These are phyloP conservation scores for Ajuga chamaepitys DNA, from an alignment of 257 asterid genomes.

Conservation along the genomic window DNA sequence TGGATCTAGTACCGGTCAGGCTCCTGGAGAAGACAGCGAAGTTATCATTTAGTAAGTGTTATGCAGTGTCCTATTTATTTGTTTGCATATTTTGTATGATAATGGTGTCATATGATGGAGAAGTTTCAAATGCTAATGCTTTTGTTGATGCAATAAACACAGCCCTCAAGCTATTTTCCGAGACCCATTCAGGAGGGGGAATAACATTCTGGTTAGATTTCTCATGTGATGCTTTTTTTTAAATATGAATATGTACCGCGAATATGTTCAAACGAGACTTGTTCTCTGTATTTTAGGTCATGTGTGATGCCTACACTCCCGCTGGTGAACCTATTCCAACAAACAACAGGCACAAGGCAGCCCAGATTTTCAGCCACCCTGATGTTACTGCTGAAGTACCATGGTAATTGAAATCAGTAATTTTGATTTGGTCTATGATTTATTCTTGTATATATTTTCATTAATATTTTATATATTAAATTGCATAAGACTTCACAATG, in stretches of 20 bases:
- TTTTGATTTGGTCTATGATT: not conserved
- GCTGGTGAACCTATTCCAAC: constrained; percentile 90
- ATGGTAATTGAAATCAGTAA: constrained; percentile 34
- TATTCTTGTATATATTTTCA: no score
- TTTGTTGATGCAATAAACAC: constrained; percentile 11
- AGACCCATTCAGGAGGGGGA: constrained; percentile 88
- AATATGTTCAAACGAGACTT: not conserved
- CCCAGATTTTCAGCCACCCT: constrained; percentile 70
- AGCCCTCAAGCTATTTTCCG: constrained; percentile 94
- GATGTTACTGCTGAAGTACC: constrained; percentile 66
- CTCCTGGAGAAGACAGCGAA: constrained; percentile 94
- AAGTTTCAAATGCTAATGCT: not conserved
- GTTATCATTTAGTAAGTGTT: constrained; percentile 72
- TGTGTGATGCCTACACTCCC: constrained; percentile 92
- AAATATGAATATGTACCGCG: not conserved
- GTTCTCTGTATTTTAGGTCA: constrained; percentile 34
- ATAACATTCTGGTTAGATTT: constrained; percentile 62
- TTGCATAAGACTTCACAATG: no score
- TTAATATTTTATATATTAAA: no score
- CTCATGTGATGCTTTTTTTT: not conserved
- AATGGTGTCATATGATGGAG: no score
- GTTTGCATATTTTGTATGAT: no score
- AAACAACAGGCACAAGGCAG: constrained; percentile 67
- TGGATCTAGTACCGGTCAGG: constrained; percentile 96
- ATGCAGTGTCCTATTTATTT: not conserved